These are phyloP conservation scores for Venturia oleaginea DNA, from an alignment of 2,329 filamentous ascomycete species.

Conservation along the genomic window DNA sequence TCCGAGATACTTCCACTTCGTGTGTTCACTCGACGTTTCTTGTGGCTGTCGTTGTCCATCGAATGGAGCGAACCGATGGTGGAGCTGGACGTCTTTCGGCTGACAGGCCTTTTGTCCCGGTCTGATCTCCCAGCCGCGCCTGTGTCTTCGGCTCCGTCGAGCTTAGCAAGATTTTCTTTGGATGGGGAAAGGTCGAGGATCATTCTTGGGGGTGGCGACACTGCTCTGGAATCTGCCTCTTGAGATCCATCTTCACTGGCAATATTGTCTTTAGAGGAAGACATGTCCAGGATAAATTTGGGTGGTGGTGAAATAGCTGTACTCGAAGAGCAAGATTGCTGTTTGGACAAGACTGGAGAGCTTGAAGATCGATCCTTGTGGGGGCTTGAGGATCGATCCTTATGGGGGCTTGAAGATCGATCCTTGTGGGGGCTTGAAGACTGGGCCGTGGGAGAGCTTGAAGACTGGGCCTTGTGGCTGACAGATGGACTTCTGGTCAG, in stretches of 20 bases:
- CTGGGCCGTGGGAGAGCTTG: background rate
- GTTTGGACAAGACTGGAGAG: background rate
- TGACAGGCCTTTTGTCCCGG: background rate
- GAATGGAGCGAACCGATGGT: constrained; percentile 6
- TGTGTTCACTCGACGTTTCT: constrained; percentile 40
- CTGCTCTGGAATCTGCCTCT: background rate
- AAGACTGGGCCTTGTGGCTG: background rate
- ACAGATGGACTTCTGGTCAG: background rate
- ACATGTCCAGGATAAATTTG: constrained; percentile 3
- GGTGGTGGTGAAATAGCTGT: background rate
- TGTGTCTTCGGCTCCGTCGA: background rate
- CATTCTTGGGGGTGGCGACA: constrained; percentile 5
- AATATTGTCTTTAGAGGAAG: constrained; percentile 1
- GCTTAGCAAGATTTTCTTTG: background rate
- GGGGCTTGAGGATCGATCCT: background rate
- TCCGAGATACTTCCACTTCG: constrained; percentile 72
- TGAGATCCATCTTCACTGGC: background rate
- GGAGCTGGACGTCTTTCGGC: background rate
- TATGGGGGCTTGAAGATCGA: background rate
- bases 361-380: background rate
- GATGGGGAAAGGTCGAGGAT: constrained; percentile 7
- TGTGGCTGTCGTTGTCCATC: constrained; percentile 15
- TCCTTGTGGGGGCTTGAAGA: background rate
- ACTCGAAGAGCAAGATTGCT: background rate
- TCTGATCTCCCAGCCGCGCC: background rate